A percentile compares a stretch with the other conserved stretches of the same genome.
Conservation (phyloP, 2,329 filamentous ascomycete genomes). For the Aspergillus fischeri region DNA sequence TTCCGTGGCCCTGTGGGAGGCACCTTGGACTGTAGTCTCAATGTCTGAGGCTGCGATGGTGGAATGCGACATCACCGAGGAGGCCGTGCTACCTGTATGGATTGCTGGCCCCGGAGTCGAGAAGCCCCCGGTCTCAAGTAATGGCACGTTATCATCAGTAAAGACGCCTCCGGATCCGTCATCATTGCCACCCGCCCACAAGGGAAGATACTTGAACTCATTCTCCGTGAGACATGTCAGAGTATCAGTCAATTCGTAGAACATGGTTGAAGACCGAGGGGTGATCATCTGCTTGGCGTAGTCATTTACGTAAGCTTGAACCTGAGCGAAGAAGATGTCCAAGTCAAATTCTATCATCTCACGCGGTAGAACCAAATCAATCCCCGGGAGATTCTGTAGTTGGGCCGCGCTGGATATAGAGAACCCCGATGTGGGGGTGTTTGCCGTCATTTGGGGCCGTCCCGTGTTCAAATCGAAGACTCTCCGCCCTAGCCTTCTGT, state of each 20-base stretch:
- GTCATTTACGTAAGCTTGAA: constrained; percentile 10
- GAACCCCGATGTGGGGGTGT: neutral
- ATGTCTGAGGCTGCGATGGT: constrained; percentile 23
- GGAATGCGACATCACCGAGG: constrained; percentile 21
- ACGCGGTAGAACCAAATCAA: neutral
- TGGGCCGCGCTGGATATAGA: neutral
- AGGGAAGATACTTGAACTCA: constrained; percentile 60
- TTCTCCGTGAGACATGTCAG: constrained; percentile 52
- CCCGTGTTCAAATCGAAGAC: neutral
- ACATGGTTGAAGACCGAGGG: constrained; percentile 6
- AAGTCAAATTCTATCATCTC: constrained; percentile 11
- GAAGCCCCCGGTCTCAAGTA: constrained; percentile 32
- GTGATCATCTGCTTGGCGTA: constrained; percentile 18
- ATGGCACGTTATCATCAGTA: constrained; percentile 32
- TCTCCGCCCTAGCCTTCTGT: neutral
- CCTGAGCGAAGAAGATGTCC: constrained; percentile 14
- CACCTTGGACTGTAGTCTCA: constrained; percentile 32
- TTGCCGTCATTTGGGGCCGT: neutral
- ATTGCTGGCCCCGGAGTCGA: constrained; percentile 32
- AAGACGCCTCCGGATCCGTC: constrained; percentile 51
- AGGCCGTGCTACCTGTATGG: constrained; percentile 24
- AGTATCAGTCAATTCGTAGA: constrained; percentile 30
- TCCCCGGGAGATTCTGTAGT: neutral
- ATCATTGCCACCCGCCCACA: constrained; percentile 60
- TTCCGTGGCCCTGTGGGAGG: constrained; percentile 33